Evolutionary conservation across 768 basidiomycete genomes (phyloP), one percentile per base, ranked within the genome.

Genomic region (Amanita inopinata): DNA sequence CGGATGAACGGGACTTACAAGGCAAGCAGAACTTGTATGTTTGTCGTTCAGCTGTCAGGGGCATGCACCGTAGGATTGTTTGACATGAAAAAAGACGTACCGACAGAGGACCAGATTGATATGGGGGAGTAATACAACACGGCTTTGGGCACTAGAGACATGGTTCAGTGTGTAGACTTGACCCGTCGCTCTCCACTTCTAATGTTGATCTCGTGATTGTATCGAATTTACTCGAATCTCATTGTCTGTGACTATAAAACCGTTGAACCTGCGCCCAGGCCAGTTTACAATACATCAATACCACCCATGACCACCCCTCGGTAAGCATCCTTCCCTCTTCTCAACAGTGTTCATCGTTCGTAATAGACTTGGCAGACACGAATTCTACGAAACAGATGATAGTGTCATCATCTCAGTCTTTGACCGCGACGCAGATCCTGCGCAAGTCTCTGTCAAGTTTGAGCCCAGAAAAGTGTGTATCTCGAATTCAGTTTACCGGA

Each of bases 341-440:
- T n/a, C 33, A 15, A 12, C 2, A 14, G 17, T 14, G 2, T 31
- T 30, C 27, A 2, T 11, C 11, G 19, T 27, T 23, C 23, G 18
- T 12, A 22, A 22, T 17, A 28, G 14, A 33, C 27, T 44, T 20
- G 34, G 23, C 28, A 88, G 86, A 60, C 79, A 90, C 64, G 86
- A 88, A 59, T 91, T 83, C 60, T 91, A 90, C 60, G 88, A 91
- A 62, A 83, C 80, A 9, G 87, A 90, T 51, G 83, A 89, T 46
- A 69, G 56, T 48, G 56, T 89, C 43, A 83, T 67, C 14, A 57
- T 91, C 53, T 80, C 83, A 43, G 67, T 91, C 54, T 90, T 89
- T 54, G 81, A 91, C 62, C 75, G 77, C 51, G 77, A 77, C 51
- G 86, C 76, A 30, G 78, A 88, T 58, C 73, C 81, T 10, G 69